Evolutionary conservation across 2,329 filamentous ascomycete genomes (phyloP), one percentile per base, ranked within the genome.

Genomic region (Apiospora pterosperma): DNA sequence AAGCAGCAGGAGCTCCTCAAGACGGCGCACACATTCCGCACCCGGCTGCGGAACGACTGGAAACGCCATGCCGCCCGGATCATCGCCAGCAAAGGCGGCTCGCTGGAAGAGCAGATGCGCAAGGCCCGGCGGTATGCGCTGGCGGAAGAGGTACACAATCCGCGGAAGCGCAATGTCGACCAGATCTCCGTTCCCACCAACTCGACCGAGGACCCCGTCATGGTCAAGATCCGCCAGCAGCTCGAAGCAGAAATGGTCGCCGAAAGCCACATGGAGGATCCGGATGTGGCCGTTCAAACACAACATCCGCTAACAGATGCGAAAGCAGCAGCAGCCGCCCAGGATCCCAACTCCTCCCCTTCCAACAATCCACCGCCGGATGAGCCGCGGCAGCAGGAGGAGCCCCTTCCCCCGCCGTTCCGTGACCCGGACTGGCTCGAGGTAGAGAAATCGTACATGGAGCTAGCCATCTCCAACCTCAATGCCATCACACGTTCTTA

Each of bases 1-100:
- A 98, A 97, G 79, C 96, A 99, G 76, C 95, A 98, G 75, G 93
- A 97, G 72, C 81, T 98, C 6, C 84, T 88, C 12, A 88, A 87
- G 66, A 85, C 91, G 0, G 85, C 89, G 1, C 84, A 82, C 14
- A 82, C 84, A 1, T 97, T 99, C 74, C 86, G 96, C 2, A 79
- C 82, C 2, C 82, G 92, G n/a, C 74, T 98, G 66, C 83, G 94
- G 39, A 87, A 84, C 44, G 93, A 97, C 70, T 98, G 95, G 95
- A 89, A 87, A 74, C 85, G 93, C 39, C 92, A 97, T 76, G 92
- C 91, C 5, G 89, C 92, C 1, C 82, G 92, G 61, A 85, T 89
- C 70, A 96, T 98, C 69, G 84, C 93, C 1, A 91, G 90, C 65
- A 83, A 84, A 64, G 94, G 95, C 5, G 94, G 94, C 0, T 86